Evolutionary conservation across 2,329 filamentous ascomycete genomes (phyloP).

Genomic region (Botryotinia globosa): DNA sequence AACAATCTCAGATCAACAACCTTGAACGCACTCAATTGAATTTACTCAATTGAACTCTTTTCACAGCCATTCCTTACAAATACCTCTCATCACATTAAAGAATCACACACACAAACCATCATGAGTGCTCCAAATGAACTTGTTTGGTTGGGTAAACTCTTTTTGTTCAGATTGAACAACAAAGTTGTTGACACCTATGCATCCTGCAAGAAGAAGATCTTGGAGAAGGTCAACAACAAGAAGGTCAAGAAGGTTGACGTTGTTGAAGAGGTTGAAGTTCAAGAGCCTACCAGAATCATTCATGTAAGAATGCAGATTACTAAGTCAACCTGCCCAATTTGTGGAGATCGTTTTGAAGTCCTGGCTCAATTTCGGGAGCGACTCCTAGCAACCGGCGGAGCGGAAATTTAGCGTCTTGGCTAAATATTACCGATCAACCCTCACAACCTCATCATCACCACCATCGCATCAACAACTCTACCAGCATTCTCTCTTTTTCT

Average conservation of each 20-base stretch:
- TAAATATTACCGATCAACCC: constrained; percentile 9
- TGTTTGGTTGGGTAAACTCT: not conserved
- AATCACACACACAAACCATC: not conserved
- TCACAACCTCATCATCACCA: constrained; percentile 1
- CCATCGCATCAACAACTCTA: not conserved
- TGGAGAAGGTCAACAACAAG: not conserved
- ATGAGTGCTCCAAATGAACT: not conserved
- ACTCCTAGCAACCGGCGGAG: not conserved
- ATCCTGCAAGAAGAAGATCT: not conserved
- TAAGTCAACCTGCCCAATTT: not conserved
- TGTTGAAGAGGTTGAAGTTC: not conserved
- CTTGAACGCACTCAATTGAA: not conserved
- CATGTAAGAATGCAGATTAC: not conserved
- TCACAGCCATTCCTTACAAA: not conserved
- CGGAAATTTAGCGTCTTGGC: constrained; percentile 16
- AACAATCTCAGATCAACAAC: not conserved
- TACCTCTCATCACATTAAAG: not conserved
- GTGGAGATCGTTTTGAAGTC: not conserved
- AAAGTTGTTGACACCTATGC: not conserved
- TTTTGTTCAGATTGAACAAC: not conserved
- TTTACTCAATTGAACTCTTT: not conserved
- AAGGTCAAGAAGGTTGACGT: not conserved
- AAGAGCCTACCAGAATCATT: not conserved
- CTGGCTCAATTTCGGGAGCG: not conserved
- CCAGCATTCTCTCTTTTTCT: not conserved